Base-by-base conservation (phyloP, 2,329 filamentous ascomycete genomes). In the Pseudogymnoascus sp. region DNA sequence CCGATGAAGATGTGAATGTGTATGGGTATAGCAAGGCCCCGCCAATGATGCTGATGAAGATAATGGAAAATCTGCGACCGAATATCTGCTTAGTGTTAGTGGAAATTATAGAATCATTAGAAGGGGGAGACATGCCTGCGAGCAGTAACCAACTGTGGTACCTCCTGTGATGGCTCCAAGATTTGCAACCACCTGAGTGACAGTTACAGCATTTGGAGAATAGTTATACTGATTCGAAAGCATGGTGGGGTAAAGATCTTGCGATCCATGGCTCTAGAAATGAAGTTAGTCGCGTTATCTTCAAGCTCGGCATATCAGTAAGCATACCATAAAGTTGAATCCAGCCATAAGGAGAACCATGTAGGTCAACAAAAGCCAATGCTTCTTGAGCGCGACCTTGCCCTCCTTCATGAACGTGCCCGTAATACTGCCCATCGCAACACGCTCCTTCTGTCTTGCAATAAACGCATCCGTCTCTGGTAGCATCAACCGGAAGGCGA, bases 321-420 rank as follows among this genome's bases (percentile, higher is more conserved):
- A 74, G 73, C 88, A 84, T 70, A 89, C 86, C 89, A 95, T 92
- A 73, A 95, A 96, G 77, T 96, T 96, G 79, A 96, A 95, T 3
- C 91, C 91, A 1, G 90, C 88, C 90, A 96, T 96, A 40, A 96
- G 79, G 18, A 96, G 78, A 5, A 96, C 90, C 64, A 96, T 80
- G 76, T 96, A 96, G 37, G 86, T 78, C 63, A 96, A 79, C 2
- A 96, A 75, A 12, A 91, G 67, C 92, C 92, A 96, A 75, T 96
- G 90, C 10, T 85, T 83, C 75, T 85, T 87, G 31, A 96, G 71
- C 0, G 91, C 91, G 0, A 93, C 84, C 70, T 89, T 90, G 66
- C 89, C 91, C 75, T 96, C 91, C 0, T 81, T 77, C 26, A 93
- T 62, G 73, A 96, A 95, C 0, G 87, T 85, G 54, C 81, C 81